Percentiles rank a stretch among this genome's conserved stretches.
Evolutionary conservation across 1,139 yeast species (phyloP).

Genomic region (Hyphopichia buzzinii): DNA sequence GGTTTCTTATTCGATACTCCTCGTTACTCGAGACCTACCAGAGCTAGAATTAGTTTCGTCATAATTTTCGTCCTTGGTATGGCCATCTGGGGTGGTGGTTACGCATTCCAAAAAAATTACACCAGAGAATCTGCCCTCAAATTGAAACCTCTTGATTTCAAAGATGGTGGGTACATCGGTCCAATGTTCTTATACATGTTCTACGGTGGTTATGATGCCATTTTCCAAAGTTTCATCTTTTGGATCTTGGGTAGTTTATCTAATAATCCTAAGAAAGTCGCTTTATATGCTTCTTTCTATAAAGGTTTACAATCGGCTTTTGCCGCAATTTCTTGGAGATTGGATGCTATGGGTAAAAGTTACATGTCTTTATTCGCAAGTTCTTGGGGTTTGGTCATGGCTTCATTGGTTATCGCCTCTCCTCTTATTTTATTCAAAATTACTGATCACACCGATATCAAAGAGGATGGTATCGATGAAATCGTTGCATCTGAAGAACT

Average conservation of each 20-base stretch:
- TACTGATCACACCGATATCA: slow-evolving; percentile 44
- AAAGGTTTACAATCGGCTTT: slow-evolving; percentile 66
- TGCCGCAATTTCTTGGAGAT: slow-evolving; percentile 60
- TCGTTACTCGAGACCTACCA: slow-evolving; percentile 35
- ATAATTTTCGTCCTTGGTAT: slow-evolving; percentile 40
- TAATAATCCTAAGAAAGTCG: slow-evolving; percentile 54
- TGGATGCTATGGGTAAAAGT: slow-evolving; percentile 45
- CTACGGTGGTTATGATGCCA: slow-evolving; percentile 58
- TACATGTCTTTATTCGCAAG: slow-evolving; percentile 49
- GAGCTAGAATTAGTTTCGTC: slow-evolving; percentile 50
- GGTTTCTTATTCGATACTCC: slow-evolving; percentile 49
- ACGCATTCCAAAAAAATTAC: slow-evolving; percentile 46
- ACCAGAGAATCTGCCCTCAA: slow-evolving; percentile 37
- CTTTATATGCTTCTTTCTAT: slow-evolving; percentile 61
- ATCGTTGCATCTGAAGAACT: slow-evolving; percentile 26
- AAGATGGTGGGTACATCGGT: slow-evolving; percentile 47
- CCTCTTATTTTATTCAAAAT: slow-evolving; percentile 42
- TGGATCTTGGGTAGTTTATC: slow-evolving; percentile 61
- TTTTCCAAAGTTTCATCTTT: slow-evolving; percentile 55
- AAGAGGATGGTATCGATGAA: slow-evolving; percentile 30
- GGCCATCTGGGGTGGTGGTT: slow-evolving; percentile 65
- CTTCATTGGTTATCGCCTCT: slow-evolving; percentile 42
- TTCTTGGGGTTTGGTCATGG: slow-evolving; percentile 57
- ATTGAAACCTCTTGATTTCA: slow-evolving; percentile 41
- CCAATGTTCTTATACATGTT: slow-evolving; percentile 62